A percentile compares a stretch with the other conserved stretches of the same genome.
Evolutionary conservation across 352 stramenopile species (phyloP).

Genomic region (Globisporangium carolinianum): DNA sequence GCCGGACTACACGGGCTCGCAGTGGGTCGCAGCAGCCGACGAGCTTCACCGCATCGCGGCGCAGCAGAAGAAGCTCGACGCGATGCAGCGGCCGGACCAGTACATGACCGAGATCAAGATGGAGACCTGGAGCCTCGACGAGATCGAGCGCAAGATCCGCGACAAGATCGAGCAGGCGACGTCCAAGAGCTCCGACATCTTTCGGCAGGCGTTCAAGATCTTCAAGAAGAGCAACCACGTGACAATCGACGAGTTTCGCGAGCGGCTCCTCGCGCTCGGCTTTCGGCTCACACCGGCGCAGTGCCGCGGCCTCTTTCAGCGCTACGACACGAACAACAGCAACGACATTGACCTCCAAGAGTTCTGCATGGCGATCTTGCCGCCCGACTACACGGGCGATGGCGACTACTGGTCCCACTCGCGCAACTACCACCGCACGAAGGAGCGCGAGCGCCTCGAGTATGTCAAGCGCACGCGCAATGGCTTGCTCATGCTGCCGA

Average conservation of each 20-base stretch:
- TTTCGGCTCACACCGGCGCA: conserved; percentile 64
- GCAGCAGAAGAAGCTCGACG: conserved; percentile 43
- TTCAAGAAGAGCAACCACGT: conserved; percentile 76
- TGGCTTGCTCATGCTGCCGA: conserved; percentile 49
- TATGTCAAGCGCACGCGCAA: conserved; percentile 63
- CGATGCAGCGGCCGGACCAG: conserved; percentile 40
- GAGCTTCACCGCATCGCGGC: conserved; percentile 57
- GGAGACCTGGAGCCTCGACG: conserved; percentile 66
- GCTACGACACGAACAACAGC: conserved; percentile 75
- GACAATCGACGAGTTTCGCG: conserved; percentile 66
- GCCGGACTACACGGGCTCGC: conserved; percentile 60
- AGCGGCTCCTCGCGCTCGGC: conserved; percentile 56
- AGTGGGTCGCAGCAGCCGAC: conserved; percentile 73
- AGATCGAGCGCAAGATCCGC: conserved; percentile 72
- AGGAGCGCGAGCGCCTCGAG: conserved; percentile 38
- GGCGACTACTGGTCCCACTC: conserved; percentile 72
- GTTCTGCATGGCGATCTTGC: conserved; percentile 72
- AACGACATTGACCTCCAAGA: conserved; percentile 79
- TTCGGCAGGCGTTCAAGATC: conserved; percentile 74
- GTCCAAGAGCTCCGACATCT: conserved; percentile 72
- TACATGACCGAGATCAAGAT: conserved; percentile 78
- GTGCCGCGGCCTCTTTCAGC: conserved; percentile 51
- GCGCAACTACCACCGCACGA: conserved; percentile 45
- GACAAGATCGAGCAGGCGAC: conserved; percentile 78
- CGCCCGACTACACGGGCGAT: conserved; percentile 73